phyloP scores from a whole-genome alignment of 2,329 filamentous ascomycete genomes.

The Fusarium sp. region DNA sequence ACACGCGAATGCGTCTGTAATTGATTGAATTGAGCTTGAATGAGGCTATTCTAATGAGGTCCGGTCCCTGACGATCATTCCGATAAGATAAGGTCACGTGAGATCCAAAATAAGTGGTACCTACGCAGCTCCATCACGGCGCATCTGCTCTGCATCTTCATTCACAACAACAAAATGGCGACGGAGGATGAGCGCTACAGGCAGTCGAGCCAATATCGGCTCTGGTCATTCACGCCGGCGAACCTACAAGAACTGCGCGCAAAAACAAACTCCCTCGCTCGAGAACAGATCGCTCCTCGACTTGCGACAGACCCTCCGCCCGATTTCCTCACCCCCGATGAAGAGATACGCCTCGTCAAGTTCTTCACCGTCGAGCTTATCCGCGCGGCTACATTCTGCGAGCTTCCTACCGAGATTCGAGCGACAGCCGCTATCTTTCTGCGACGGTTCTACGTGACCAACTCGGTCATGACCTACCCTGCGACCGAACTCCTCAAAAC shows the following conservation, averaged over 20 bases:
- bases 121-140: neutral
- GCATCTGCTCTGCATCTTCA: slow-evolving; percentile 2
- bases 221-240: slow-evolving; percentile 89
- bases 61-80: neutral
- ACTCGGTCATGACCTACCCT: slow-evolving; percentile 96
- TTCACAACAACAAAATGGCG: slow-evolving; percentile 62
- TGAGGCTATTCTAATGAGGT: neutral
- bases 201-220: slow-evolving; percentile 86
- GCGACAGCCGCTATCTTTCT: slow-evolving; percentile 87
- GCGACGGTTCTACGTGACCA: slow-evolving; percentile 93
- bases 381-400: slow-evolving; percentile 64
- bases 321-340: slow-evolving; percentile 84
- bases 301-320: slow-evolving; percentile 67
- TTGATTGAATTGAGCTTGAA: slow-evolving; percentile 17
- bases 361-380: slow-evolving; percentile 75
- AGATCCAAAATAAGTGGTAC: neutral
- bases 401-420: slow-evolving; percentile 62
- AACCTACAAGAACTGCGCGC: slow-evolving; percentile 77
- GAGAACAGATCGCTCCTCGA: slow-evolving; percentile 66
- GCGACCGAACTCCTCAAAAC: slow-evolving; percentile 90
- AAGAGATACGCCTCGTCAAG: slow-evolving; percentile 83
- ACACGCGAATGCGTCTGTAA: slow-evolving; percentile 34
- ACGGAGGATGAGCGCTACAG: slow-evolving; percentile 93
- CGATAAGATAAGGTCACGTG: slow-evolving; percentile 34
- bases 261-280: slow-evolving; percentile 82